Evolutionary conservation across 352 stramenopile species (phyloP), one percentile per base, ranked within the genome.

Genomic region (Bremia lactucae): DNA sequence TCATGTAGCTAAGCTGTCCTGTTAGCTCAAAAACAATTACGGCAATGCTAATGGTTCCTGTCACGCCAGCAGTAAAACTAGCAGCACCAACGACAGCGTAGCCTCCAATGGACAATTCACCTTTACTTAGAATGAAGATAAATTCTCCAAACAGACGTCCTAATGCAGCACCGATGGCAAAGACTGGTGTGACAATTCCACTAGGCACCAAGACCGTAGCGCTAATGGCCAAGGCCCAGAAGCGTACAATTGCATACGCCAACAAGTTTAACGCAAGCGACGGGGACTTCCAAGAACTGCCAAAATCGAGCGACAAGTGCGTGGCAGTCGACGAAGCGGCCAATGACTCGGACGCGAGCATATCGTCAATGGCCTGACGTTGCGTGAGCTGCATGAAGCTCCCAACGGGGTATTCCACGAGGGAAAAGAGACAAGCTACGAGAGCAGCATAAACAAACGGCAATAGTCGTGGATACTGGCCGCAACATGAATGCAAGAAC

Each of bases 131-230:
- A 14, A 76, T 59, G 31, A 83, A 62, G 0, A 88, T 59, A 29
- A 84, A 55, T 49, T 97, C 87, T 21, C 89, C 89, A 68, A 95
- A 91, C 8, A 96, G 59, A 6, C 89, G 71, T 3, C 89, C 89
- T 13, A 96, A 52, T 2, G 68, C 73, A 2, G 81, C 81, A n/a
- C 89, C 89, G 21, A 94, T 72, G 3, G 87, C 68, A 49, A 97
- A 97, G 15, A 95, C 68, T 0, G 89, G 88, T 14, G 83, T 95
- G 34, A 97, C 91, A 22, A 97, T 74, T 4, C 89, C 89, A 16
- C 82, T 84, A 3, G 87, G 87, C 2, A 96, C 69, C 33, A 88
- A 84, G 16, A 96, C 69, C 0, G 74, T 90, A 4, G 86, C 76
- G 22, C 62, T 87, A 31, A 93, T 68, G 2, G 60, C 73, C 2